Conservation (phyloP, 2,329 filamentous ascomycete genomes). For the Monosporascus sp. region DNA sequence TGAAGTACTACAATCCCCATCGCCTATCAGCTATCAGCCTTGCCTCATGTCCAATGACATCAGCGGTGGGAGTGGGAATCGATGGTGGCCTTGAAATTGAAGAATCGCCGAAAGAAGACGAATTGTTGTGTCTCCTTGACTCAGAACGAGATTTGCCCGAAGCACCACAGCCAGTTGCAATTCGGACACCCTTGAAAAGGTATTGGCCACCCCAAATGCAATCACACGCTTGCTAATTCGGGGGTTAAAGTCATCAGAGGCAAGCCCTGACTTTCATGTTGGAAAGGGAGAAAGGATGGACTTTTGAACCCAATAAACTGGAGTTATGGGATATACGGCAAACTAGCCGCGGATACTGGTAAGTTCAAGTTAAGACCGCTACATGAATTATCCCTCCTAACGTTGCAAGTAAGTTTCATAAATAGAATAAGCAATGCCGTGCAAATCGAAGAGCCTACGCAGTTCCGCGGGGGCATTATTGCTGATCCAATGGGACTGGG, state of each 20-base stretch:
- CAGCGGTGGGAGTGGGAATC: background rate
- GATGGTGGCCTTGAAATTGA: background rate
- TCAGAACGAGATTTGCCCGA: slow-evolving; percentile 5
- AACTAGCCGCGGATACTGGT: slow-evolving; percentile 5
- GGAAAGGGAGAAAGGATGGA: slow-evolving; percentile 18
- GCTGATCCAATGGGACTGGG: slow-evolving; percentile 26
- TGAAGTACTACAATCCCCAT: slow-evolving; percentile 4
- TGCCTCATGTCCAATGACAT: background rate
- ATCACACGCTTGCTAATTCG: too few species aligned
- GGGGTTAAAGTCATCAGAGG: slow-evolving; percentile 21
- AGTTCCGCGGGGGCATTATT: slow-evolving; percentile 20
- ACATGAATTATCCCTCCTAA: background rate
- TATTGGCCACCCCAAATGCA: background rate
- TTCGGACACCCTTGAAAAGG: slow-evolving; percentile 8
- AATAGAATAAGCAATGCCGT: background rate
- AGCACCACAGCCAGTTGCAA: slow-evolving; percentile 2
- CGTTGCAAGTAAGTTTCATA: background rate
- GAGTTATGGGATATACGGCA: slow-evolving; percentile 9
- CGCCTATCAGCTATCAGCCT: background rate
- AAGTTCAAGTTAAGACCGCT: background rate
- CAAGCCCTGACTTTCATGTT: slow-evolving; percentile 24
- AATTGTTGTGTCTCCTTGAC: slow-evolving; percentile 5
- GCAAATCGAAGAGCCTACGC: slow-evolving; percentile 7
- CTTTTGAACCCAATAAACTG: background rate
- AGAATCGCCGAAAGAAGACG: background rate